Evolutionary conservation across 2,329 filamentous ascomycete genomes (phyloP), one percentile per base, ranked within the genome.

Genomic region (Curvularia sp.): DNA sequence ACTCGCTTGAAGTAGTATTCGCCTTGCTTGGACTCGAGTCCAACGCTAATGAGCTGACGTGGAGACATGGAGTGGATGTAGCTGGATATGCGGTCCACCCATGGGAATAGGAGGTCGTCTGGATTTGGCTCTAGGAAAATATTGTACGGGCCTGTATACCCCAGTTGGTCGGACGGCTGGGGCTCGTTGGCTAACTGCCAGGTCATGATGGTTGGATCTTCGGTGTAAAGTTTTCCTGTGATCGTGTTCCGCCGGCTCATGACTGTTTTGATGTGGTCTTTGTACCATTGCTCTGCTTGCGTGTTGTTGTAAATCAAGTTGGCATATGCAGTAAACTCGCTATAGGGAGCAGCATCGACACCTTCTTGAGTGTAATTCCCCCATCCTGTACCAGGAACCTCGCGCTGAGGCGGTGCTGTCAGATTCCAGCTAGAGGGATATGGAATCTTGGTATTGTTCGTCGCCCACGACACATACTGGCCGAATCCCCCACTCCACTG

Each of bases 151-250:
- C 73, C 73, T 7, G 68, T 60, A 51, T 69, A 73, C 9, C 67
- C 67, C 2, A 70, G 56, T 24, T 65, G 53, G 7, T 70, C 64
- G 5, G 68, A 65, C 4, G 70, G 67, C 47, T 79, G 77, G 3
- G 77, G 77, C 55, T 79, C 77, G 49, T 79, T 79, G 28, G 77
- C 77, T 7, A 78, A 64, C 57, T 79, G 74, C 76, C 77, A 79
- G 15, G 77, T 78, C 76, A 78, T 79, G 50, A 78, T 72, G 0
- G 76, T 76, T 0, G 77, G 68, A 56, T 77, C 76, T 31, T 78
- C 71, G 6, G 60, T 74, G 61, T 79, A 79, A 0, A 69, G 30
- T 1, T 74, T 69, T 1, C 75, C 75, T 28, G 74, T 78, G 7
- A 78, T 63, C 1, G 72, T 75, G 58, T 79, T 79, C n/a, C 62